Conservation (phyloP, 768 basidiomycete genomes). For the Mycena floridula region DNA sequence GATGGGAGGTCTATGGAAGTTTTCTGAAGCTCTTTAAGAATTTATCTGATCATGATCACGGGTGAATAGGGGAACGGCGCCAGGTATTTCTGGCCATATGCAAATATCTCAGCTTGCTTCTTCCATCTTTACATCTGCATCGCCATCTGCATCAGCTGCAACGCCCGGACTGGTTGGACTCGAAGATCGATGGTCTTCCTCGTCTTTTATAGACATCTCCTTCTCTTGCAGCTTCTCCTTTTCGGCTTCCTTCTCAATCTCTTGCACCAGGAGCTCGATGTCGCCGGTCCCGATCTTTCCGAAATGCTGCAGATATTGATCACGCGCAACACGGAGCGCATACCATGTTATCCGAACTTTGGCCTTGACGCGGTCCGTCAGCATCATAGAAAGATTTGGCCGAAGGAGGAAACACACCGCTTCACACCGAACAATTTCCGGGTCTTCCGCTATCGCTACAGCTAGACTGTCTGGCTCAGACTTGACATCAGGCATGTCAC, state of each 20-base stretch:
- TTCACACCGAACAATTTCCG: constrained; percentile 52
- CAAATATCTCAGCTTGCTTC: constrained; percentile 3
- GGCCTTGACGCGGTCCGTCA: constrained; percentile 38
- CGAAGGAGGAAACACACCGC: constrained; percentile 37
- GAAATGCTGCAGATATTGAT: constrained; percentile 69
- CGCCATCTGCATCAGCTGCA: constrained; percentile 18
- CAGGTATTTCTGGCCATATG: neutral
- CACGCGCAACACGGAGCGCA: constrained; percentile 69
- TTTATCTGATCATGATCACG: neutral
- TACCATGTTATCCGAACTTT: constrained; percentile 79
- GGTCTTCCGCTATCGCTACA: constrained; percentile 36
- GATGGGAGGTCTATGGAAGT: no score
- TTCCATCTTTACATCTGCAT: constrained; percentile 49
- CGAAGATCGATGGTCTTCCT: constrained; percentile 24
- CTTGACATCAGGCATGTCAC: no score
- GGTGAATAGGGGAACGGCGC: neutral
- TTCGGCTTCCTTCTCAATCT: constrained; percentile 40
- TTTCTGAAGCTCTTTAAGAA: no score
- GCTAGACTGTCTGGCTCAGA: no score
- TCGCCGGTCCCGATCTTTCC: constrained; percentile 81
- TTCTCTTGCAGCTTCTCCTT: constrained; percentile 25
- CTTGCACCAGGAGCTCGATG: constrained; percentile 43
- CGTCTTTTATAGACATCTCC: constrained; percentile 29
- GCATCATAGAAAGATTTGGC: constrained; percentile 2
- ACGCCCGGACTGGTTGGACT: no score